Percentiles rank a stretch among this genome's conserved stretches.
Evolutionary conservation across 2,329 filamentous ascomycete species (phyloP).

Genomic region (Claviceps pusilla): DNA sequence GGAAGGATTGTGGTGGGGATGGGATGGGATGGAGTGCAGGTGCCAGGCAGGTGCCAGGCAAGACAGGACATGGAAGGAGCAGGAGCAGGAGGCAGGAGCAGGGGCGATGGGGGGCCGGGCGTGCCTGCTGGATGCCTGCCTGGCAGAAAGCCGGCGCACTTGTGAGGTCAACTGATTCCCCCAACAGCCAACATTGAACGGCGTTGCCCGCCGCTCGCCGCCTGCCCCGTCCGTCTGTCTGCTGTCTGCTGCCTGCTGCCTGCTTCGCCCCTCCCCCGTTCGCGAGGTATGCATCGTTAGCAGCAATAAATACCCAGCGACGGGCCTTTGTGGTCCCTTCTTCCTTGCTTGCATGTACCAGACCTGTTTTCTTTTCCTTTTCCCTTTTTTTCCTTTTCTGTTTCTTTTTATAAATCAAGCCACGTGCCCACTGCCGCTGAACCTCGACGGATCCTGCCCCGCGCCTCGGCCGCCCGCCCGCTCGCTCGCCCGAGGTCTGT

Average conservation of each 20-base stretch:
- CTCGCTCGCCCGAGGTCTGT: background rate
- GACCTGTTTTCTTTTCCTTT: background rate
- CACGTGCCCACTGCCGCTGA: background rate
- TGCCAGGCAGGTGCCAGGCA: background rate
- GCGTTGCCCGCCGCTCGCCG: background rate
- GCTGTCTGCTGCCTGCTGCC: background rate
- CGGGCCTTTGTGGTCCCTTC: background rate
- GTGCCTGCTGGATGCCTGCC: too few species aligned
- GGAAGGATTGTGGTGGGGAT: background rate
- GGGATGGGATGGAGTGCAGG: background rate
- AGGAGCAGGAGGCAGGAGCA: background rate
- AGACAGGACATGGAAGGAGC: background rate
- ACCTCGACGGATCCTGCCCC: background rate
- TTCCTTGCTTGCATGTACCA: background rate
- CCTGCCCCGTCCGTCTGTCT: background rate
- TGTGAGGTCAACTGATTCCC: too few species aligned
- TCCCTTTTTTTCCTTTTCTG: too few species aligned
- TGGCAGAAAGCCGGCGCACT: too few species aligned
- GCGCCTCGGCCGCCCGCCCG: background rate
- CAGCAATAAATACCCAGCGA: background rate
- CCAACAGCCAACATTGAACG: too few species aligned
- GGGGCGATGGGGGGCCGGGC: too few species aligned
- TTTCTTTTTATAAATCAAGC: background rate
- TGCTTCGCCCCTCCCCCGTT: background rate
- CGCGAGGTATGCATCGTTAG: background rate